A percentile compares a stretch with the other conserved stretches of the same genome.
phyloP scores from a whole-genome alignment of 768 basidiomycete species.

The Guyanaporus albipodus region DNA sequence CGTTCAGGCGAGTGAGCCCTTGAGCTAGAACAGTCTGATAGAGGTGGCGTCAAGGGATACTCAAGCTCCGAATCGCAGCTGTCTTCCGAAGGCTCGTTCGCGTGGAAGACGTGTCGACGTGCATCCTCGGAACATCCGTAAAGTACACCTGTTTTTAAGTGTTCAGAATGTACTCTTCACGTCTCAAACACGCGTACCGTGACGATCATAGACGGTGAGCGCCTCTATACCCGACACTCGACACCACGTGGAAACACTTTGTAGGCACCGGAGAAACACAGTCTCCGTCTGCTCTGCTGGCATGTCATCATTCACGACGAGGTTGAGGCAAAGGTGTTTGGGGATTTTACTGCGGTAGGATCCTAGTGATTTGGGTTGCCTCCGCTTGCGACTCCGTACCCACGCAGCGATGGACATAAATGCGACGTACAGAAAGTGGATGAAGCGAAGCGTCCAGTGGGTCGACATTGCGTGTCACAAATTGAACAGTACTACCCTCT shows the following conservation, averaged over 20 bases:
- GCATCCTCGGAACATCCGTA: constrained; percentile 39
- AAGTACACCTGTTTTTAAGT: constrained; percentile 36
- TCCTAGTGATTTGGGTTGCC: constrained; percentile 44
- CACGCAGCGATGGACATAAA: constrained; percentile 39
- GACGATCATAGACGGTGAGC: constrained; percentile 69
- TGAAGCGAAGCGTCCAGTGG: constrained; percentile 44
- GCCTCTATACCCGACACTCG: constrained; percentile 53
- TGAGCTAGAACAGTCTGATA: constrained; percentile 68
- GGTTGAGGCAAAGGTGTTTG: constrained; percentile 60
- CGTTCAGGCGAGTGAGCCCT: constrained; percentile 55
- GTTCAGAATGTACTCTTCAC: constrained; percentile 3
- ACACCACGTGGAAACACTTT: constrained; percentile 59
- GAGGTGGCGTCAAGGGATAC: constrained; percentile 75
- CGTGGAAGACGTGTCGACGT: constrained; percentile 34
- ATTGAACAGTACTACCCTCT: no score
- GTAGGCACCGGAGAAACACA: constrained; percentile 50
- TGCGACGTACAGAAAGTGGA: constrained; percentile 57
- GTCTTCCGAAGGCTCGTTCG: constrained; percentile 25
- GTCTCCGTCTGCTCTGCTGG: constrained; percentile 35
- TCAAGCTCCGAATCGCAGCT: constrained; percentile 53
- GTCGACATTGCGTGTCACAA: constrained; percentile 37
- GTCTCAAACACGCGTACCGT: constrained; percentile 45
- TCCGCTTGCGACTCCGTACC: constrained; percentile 35
- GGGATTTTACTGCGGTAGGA: constrained; percentile 57
- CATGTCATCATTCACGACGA: constrained; percentile 45